Evolutionary conservation across 2,329 filamentous ascomycete species (phyloP).

Genomic region (Aureobasidium leucospermi): DNA sequence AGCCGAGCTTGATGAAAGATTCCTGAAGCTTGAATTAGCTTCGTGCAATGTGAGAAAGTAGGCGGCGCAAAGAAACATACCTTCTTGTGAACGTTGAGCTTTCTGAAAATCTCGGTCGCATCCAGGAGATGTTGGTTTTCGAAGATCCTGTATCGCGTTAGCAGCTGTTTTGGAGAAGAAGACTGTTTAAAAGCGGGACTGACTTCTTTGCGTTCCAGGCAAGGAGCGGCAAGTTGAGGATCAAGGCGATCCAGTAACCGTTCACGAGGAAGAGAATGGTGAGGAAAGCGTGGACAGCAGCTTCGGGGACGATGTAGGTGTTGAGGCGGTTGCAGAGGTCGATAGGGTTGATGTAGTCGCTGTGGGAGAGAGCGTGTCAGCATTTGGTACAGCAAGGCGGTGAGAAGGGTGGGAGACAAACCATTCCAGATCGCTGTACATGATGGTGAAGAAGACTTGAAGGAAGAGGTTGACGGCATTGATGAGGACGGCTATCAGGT

Average conservation of each 20-base stretch:
- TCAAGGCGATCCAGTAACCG: conserved; percentile 90
- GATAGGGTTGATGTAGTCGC: conserved; percentile 99
- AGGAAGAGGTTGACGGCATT: conserved; percentile 99
- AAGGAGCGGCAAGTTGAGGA: conserved; percentile 86
- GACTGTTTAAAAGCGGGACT: conserved; percentile 26
- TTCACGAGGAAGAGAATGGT: conserved; percentile 97
- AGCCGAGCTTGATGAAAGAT: conserved; percentile 97
- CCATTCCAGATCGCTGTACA: conserved; percentile 99
- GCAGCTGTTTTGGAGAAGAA: conserved; percentile 14
- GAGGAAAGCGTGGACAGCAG: conserved; percentile 91
- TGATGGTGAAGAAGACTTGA: conserved; percentile 99
- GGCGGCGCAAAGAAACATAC: conserved; percentile 37
- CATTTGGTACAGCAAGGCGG: background rate
- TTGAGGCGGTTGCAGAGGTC: conserved; percentile 99
- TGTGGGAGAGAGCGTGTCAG: conserved; percentile 31
- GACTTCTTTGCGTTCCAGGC: conserved; percentile 98
- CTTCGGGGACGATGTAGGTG: conserved; percentile 98
- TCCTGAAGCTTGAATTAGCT: conserved; percentile 51
- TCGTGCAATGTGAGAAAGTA: conserved; percentile 11
- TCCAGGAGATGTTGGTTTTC: conserved; percentile 96
- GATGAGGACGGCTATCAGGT: conserved; percentile 94
- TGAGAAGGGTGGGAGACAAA: conserved; percentile 29
- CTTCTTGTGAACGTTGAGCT: conserved; percentile 99
- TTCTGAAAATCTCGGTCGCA: conserved; percentile 98
- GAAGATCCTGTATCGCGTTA: conserved; percentile 62